A percentile compares a stretch with the other conserved stretches of the same genome.
phyloP scores from a whole-genome alignment of 2,329 filamentous ascomycete species.

The Parascedosporium putredinis region DNA sequence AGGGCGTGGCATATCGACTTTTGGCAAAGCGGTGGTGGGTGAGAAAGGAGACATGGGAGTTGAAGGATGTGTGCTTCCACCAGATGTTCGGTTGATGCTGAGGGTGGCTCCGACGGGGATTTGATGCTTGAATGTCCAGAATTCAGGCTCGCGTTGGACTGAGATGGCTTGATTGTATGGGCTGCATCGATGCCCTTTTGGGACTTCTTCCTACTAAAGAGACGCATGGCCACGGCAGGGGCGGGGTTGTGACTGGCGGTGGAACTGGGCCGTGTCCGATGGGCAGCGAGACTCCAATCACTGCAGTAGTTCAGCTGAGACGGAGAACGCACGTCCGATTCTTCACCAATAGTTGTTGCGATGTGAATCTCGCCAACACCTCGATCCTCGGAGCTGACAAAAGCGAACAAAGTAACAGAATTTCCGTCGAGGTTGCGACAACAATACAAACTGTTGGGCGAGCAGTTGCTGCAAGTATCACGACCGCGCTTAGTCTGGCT shows the following conservation, averaged over 20 bases:
- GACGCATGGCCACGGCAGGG: conserved; percentile 10
- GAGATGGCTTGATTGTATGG: conserved; percentile 30
- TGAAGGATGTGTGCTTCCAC: conserved; percentile 33
- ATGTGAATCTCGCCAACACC: neutral
- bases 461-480: too few species aligned
- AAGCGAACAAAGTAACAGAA: neutral
- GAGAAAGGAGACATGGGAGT: conserved; percentile 44
- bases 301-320: neutral
- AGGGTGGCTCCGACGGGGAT: conserved; percentile 25
- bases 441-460: too few species aligned
- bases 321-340: neutral
- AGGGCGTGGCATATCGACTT: conserved; percentile 70
- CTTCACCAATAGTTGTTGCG: neutral
- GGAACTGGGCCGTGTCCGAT: neutral
- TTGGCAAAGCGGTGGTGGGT: conserved; percentile 45
- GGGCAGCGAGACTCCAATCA: neutral
- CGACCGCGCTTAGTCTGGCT: too few species aligned
- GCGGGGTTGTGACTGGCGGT: neutral
- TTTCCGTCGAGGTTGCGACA: too few species aligned
- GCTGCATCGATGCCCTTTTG: conserved; percentile 11
- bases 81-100: conserved; percentile 39
- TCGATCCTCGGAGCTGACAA: neutral
- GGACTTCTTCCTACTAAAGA: conserved; percentile 12
- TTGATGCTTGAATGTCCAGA: conserved; percentile 40
- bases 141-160: conserved; percentile 40